These are phyloP conservation scores for Apiospora arundinis DNA, from an alignment of 2,329 filamentous ascomycete genomes.

Conservation along the genomic window DNA sequence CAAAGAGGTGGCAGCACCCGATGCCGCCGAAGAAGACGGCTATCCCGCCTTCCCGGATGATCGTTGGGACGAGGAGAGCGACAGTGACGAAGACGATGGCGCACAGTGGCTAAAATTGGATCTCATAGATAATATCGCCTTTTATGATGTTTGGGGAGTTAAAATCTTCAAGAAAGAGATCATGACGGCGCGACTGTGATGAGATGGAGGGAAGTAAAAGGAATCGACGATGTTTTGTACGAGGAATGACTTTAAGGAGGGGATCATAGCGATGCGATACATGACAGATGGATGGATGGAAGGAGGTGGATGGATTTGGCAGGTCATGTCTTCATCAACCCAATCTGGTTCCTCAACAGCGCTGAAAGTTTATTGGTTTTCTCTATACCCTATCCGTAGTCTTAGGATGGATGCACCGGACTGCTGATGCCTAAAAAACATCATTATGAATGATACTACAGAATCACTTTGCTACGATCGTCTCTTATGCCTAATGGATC, in stretches of 20 bases:
- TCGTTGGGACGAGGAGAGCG: conserved; percentile 40
- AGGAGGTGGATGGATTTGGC: neutral
- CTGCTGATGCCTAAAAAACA: neutral
- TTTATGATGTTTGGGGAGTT: conserved; percentile 54
- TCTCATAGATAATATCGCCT: conserved; percentile 46
- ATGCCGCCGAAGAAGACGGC: conserved; percentile 42
- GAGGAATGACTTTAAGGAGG: neutral
- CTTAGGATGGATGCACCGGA: neutral
- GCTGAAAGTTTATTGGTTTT: conserved; percentile 1
- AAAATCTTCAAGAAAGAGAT: conserved; percentile 66
- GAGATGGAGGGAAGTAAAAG: neutral
- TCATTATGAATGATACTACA: no score
- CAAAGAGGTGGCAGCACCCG: conserved; percentile 36
- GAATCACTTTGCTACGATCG: no score
- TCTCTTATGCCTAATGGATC: no score
- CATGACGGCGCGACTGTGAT: conserved; percentile 48
- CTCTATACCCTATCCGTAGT: conserved; percentile 6
- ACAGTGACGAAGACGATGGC: conserved; percentile 44
- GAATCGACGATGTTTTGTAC: neutral
- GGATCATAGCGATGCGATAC: neutral
- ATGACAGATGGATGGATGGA: neutral
- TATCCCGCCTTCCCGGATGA: conserved; percentile 30
- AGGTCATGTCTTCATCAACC: neutral
- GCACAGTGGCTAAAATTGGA: conserved; percentile 42
- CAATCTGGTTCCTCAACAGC: neutral